Percentiles rank a stretch among this genome's conserved stretches.
phyloP scores from a whole-genome alignment of 140 eudicot genomes.

The Artemisia princeps region DNA sequence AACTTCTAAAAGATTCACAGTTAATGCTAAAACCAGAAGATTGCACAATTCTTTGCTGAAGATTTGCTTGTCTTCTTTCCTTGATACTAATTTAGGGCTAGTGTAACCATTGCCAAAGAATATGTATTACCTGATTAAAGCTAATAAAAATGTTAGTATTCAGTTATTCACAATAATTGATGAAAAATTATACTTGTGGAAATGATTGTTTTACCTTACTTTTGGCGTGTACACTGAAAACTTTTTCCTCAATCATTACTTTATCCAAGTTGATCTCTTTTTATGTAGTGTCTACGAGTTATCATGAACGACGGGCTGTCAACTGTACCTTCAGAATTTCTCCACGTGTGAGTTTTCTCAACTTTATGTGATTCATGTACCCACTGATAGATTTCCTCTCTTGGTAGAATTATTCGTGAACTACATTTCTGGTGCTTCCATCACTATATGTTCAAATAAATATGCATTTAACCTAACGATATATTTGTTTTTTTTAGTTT shows the following conservation, averaged over 20 bases:
- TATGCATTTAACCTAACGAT: slow-evolving; percentile 8
- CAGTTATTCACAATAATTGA: slow-evolving; percentile 1
- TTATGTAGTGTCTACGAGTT: slow-evolving; percentile 77
- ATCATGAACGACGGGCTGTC: slow-evolving; percentile 95
- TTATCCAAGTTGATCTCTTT: slow-evolving; percentile 20
- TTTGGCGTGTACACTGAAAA: not conserved
- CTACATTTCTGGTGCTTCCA: slow-evolving; percentile 9
- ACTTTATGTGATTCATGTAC: not conserved
- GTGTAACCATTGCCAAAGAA: not conserved
- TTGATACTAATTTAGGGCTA: not conserved
- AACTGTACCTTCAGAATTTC: slow-evolving; percentile 79
- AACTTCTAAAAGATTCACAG: too few relatives aligned
- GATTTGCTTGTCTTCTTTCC: not conserved
- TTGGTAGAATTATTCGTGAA: not conserved
- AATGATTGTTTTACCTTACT: slow-evolving; percentile 4
- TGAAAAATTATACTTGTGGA: slow-evolving; percentile 2
- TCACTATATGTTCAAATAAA: slow-evolving; percentile 13
- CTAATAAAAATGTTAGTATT: slow-evolving; percentile 8
- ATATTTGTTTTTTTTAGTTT: not conserved
- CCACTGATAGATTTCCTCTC: not conserved
- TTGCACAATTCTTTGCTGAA: not conserved
- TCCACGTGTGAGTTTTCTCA: slow-evolving; percentile 60
- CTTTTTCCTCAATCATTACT: slow-evolving; percentile 5
- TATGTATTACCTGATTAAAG: not conserved
- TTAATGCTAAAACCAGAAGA: not conserved